Percentiles rank a stretch among this genome's conserved stretches.
Conservation (phyloP, 345 rosid genomes). For the Eucalyptus pauciflora region DNA sequence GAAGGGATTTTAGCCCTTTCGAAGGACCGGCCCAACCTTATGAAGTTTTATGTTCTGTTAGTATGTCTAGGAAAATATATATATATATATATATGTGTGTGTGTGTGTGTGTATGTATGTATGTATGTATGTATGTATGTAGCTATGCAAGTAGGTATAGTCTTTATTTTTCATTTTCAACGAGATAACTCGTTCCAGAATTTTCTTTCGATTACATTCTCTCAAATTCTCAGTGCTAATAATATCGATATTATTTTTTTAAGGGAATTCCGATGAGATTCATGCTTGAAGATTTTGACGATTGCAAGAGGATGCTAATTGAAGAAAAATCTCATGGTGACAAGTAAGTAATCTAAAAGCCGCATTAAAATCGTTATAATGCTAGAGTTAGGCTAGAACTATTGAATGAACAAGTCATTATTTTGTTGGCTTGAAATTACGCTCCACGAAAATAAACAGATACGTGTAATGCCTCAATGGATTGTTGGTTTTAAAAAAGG, state of each 20-base stretch:
- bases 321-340: not conserved
- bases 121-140: too few species aligned
- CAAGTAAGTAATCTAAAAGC: not conserved
- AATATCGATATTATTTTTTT: not conserved
- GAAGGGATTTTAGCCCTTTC: not conserved
- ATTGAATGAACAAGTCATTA: not conserved
- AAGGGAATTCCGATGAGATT: not conserved
- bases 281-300: fast-evolving
- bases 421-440: not conserved
- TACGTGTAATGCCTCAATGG: not conserved
- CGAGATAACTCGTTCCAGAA: not conserved
- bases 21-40: not conserved
- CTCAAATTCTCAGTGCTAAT: not conserved
- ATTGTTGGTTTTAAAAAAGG: not conserved
- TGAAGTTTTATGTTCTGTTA: too few species aligned
- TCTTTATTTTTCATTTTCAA: not conserved
- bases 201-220: not conserved
- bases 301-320: not conserved
- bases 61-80: too few species aligned
- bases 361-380: not conserved
- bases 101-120: too few species aligned
- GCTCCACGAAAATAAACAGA: not conserved
- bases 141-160: too few species aligned
- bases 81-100: too few species aligned
- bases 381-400: not conserved